phyloP scores from a whole-genome alignment of 129 eudicot genomes.

The Arctium minus region DNA sequence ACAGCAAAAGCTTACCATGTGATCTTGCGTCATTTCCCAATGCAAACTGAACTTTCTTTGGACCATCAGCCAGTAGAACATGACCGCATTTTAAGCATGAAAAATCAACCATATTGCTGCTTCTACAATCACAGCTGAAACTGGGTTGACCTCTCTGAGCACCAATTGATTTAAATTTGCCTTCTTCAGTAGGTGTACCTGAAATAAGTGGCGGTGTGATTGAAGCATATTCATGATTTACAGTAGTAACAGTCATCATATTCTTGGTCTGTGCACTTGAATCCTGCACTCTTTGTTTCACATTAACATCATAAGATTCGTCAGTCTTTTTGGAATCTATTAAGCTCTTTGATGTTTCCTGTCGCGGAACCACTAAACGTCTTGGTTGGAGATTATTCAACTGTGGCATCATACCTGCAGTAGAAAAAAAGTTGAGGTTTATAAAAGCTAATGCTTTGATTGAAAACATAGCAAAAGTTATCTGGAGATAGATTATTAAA shows the following conservation, averaged over 20 bases:
- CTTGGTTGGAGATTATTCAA: constrained; percentile 53
- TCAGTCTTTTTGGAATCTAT: constrained; percentile 31
- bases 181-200: constrained; percentile 48
- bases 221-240: constrained; percentile 53
- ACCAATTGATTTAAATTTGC: constrained; percentile 26
- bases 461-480: background rate
- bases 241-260: constrained; percentile 24
- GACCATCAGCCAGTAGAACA: constrained; percentile 36
- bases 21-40: constrained; percentile 32
- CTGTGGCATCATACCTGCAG: constrained; percentile 61
- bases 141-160: constrained; percentile 37
- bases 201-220: constrained; percentile 53
- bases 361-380: constrained; percentile 53
- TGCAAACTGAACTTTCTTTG: constrained; percentile 81
- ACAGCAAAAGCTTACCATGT: constrained; percentile 49
- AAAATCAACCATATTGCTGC: constrained; percentile 33
- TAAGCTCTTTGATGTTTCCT: constrained; percentile 38
- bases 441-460: background rate
- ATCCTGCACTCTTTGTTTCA: constrained; percentile 34
- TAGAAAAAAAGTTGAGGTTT: background rate
- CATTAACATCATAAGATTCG: constrained; percentile 27
- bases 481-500: background rate
- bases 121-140: constrained; percentile 31
- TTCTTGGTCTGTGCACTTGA: constrained; percentile 32
- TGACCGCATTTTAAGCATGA: constrained; percentile 31